These are phyloP conservation scores for Pseudopithomyces chartarum DNA, from an alignment of 2,329 filamentous ascomycete species.

Conservation along the genomic window DNA sequence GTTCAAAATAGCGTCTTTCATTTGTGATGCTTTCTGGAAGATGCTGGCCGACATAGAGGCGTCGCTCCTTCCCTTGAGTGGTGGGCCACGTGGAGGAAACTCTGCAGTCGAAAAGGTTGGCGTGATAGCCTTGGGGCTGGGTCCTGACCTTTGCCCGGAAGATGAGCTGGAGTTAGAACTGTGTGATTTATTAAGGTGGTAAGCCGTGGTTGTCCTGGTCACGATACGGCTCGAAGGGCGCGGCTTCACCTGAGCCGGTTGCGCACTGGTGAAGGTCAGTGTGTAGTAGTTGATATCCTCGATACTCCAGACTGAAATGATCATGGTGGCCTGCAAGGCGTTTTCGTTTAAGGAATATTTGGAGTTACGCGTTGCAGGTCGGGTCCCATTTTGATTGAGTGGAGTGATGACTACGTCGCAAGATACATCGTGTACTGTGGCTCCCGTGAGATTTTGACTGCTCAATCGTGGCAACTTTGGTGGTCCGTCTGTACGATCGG, in stretches of 20 bases:
- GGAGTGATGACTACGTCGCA: conserved; percentile 71
- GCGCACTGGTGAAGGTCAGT: conserved; percentile 71
- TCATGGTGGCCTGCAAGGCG: conserved; percentile 71
- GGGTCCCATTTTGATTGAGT: conserved; percentile 14
- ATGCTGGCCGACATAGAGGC: conserved; percentile 66
- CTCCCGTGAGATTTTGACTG: conserved; percentile 44
- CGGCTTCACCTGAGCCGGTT: conserved; percentile 18
- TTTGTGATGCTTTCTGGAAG: conserved; percentile 72
- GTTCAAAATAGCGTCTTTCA: conserved; percentile 79
- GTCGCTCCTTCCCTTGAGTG: conserved; percentile 54
- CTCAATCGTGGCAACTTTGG: conserved; percentile 25
- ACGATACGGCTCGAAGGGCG: conserved; percentile 48
- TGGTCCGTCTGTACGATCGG: conserved; percentile 3
- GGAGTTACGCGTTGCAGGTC: conserved; percentile 12
- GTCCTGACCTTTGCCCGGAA: conserved; percentile 36
- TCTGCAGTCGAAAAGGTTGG: conserved; percentile 63
- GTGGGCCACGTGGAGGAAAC: conserved; percentile 71
- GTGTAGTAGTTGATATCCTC: conserved; percentile 73
- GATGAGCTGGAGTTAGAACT: conserved; percentile 49
- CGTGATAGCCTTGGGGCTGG: conserved; percentile 48
- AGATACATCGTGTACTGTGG: conserved; percentile 62
- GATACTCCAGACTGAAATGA: conserved; percentile 75
- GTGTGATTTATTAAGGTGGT: conserved; percentile 37
- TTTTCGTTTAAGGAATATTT: conserved; percentile 17
- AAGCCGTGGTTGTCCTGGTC: conserved; percentile 45